These are phyloP conservation scores for Funneliformis geosporum DNA, from an alignment of 192 early-diverging fungal genomes.

Conservation along the genomic window DNA sequence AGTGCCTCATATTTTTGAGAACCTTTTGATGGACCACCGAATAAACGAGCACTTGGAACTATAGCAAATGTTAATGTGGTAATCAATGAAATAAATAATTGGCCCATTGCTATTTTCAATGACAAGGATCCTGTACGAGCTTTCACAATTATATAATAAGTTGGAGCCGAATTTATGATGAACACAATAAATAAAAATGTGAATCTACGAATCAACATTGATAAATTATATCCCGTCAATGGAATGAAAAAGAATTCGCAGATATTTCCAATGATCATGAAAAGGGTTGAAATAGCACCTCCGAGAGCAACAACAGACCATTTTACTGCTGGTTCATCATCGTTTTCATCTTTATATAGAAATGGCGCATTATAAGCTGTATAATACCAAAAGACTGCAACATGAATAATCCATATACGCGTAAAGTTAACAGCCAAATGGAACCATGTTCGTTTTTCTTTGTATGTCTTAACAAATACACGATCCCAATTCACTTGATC, in stretches of 20 bases:
- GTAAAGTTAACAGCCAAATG: constrained; percentile 83
- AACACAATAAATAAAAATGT: constrained; percentile 61
- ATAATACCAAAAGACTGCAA: constrained; percentile 79
- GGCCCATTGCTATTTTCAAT: constrained; percentile 62
- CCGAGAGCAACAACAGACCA: constrained; percentile 71
- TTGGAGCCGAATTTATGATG: constrained; percentile 62
- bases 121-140: constrained; percentile 48
- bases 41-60: constrained; percentile 66
- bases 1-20: constrained; percentile 46
- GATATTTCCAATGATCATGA: constrained; percentile 65
- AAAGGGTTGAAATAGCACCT: constrained; percentile 67
- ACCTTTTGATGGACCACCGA: constrained; percentile 37
- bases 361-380: constrained; percentile 71
- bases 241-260: constrained; percentile 75
- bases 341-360: constrained; percentile 51
- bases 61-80: constrained; percentile 68
- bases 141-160: constrained; percentile 58
- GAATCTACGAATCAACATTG: constrained; percentile 51
- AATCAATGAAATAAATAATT: constrained; percentile 67
- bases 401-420: constrained; percentile 84
- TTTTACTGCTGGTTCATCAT: constrained; percentile 46
- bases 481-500: constrained; percentile 68
- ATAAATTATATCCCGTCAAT: constrained; percentile 57
- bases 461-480: constrained; percentile 79
- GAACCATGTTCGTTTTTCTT: constrained; percentile 81